These are phyloP conservation scores for Vitis amurensis DNA, from an alignment of 164 flowering plant species.

Conservation along the genomic window DNA sequence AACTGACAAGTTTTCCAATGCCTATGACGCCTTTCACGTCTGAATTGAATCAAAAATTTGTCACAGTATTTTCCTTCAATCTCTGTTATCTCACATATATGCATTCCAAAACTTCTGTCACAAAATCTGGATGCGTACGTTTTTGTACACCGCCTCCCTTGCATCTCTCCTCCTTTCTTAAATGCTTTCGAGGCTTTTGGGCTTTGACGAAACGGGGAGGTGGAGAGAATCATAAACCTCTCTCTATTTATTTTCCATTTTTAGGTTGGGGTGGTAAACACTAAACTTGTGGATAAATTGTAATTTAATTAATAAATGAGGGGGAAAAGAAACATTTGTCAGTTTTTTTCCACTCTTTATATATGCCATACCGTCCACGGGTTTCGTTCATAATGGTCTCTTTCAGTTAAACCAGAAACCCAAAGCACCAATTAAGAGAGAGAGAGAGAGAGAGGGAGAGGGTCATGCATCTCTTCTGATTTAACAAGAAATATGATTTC, in stretches of 20 bases:
- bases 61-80: constrained; percentile 2
- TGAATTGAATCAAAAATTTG: constrained; percentile 12
- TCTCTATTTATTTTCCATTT: too few species aligned
- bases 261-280: too few species aligned
- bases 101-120: constrained; percentile 13
- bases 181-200: too few species aligned
- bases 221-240: too few species aligned
- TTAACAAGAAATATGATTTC: constrained; percentile 14
- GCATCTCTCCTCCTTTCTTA: too few species aligned
- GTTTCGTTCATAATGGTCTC: constrained; percentile 11
- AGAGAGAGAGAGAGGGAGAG: constrained; percentile 10
- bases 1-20: constrained; percentile 30
- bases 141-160: too few species aligned
- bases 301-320: too few species aligned
- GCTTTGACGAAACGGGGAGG: too few species aligned
- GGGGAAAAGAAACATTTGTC: constrained; percentile 1
- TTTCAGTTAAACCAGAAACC: constrained; percentile 21
- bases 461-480: constrained; percentile 37
- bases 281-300: too few species aligned
- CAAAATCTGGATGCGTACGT: neutral
- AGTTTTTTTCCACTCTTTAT: constrained; percentile 11
- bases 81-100: constrained; percentile 11
- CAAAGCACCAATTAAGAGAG: constrained; percentile 14
- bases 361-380: constrained; percentile 10
- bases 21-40: constrained; percentile 19